Evolutionary conservation across 2,329 filamentous ascomycete species (phyloP).

Genomic region (Myrmaecium sp.): DNA sequence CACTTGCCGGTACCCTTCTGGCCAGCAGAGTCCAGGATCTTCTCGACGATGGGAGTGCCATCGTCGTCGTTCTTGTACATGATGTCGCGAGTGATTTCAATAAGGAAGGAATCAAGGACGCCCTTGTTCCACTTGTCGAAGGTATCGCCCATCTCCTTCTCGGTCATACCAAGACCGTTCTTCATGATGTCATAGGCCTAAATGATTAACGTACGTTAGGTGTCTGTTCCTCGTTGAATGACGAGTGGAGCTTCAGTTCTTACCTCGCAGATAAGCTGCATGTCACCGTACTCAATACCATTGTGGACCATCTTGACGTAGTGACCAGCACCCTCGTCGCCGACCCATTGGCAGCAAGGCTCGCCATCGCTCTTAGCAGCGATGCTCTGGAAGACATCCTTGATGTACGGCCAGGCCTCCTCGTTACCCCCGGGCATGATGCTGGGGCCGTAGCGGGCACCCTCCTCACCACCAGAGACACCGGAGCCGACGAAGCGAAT

Average conservation of each 20-base stretch:
- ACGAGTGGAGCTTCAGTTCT: conserved; percentile 11
- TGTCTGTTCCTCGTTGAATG: no score
- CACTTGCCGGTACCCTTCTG: conserved; percentile 99
- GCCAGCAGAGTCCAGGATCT: conserved; percentile 95
- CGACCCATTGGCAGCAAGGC: conserved; percentile 98
- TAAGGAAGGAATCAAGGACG: conserved; percentile 91
- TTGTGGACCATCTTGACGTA: conserved; percentile 99
- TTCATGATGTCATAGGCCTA: conserved; percentile 99
- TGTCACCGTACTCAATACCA: conserved; percentile 99
- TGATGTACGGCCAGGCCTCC: conserved; percentile 75
- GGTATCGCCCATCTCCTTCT: conserved; percentile 92
- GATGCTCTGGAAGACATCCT: conserved; percentile 97
- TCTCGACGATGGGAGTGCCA: conserved; percentile 80
- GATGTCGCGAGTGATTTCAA: conserved; percentile 97
- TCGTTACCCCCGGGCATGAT: conserved; percentile 99
- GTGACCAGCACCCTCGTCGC: conserved; percentile 97
- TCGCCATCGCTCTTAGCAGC: conserved; percentile 94
- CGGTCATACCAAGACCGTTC: conserved; percentile 74
- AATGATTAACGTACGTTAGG: not conserved
- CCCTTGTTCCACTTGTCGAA: conserved; percentile 97
- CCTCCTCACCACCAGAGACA: conserved; percentile 98
- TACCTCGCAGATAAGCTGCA: conserved; percentile 99
- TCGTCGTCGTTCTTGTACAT: conserved; percentile 98
- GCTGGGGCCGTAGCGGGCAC: conserved; percentile 90
- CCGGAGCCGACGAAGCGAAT: conserved; percentile 92